Base-by-base conservation (phyloP, 108 stramenopile genomes). In the Poteriospumella lacustris region DNA sequence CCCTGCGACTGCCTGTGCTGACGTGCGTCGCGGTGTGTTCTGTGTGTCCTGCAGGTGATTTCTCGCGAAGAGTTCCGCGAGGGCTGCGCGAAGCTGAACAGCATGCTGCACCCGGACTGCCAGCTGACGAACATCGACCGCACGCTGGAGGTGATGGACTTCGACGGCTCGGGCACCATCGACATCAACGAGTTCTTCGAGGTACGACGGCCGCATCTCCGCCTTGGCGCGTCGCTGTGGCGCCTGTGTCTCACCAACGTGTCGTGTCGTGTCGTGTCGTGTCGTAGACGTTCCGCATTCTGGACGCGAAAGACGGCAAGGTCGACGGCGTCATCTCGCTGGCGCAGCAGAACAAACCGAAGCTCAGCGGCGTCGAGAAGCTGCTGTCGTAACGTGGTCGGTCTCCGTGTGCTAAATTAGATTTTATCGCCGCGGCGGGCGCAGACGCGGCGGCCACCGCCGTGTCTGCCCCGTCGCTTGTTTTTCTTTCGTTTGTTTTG, bases 111-210 rank as follows among this genome's bases (percentile, higher is more conserved):
- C 0, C 80, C 76, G n/a, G 81, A 81, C 34, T 69, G 84, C 44
- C 44, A 79, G 81, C 78, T 85, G 15, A 68, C 78, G 68, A 44
- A 85, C 78, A 64, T 76, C 39, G 85, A 85, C 40, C 42, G 40
- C 43, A 59, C 84, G 15, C 81, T 84, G 38, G 75, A 79, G 36
- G 40, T 85, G 0, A 81, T 85, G 81, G 85, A 85, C 68, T 68
- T 84, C 40, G 85, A 85, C 42, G 44, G 75, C 68, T 76, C 73
- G 42, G 85, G 84, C 56, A 58, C 81, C 0, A 82, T 85, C 31
- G 83, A 84, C 43, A 42, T 85, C 40, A 85, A 85, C 47, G 85
- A 85, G 77, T 85, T 85, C 79, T 85, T 85, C 42, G 85, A 85
- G 81, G 79, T 38, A 73, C 26, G 31, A n/a, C n/a, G n/a, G n/a